Conservation (phyloP, 805 yeast genomes). For the Jamesozyma piceae region DNA sequence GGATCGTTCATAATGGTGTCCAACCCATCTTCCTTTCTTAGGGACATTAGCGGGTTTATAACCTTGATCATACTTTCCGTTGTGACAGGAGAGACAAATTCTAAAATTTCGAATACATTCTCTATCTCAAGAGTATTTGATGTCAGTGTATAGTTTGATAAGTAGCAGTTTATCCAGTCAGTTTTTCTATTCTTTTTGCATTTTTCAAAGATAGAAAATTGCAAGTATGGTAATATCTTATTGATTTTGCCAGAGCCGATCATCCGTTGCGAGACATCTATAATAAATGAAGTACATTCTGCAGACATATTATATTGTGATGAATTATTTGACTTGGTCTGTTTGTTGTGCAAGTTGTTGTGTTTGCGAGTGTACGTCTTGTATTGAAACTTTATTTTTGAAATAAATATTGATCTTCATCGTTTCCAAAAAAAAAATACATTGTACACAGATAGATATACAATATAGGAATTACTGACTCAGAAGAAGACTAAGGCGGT, state of each 20-base stretch:
- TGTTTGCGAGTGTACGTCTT: no score
- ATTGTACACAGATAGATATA: not conserved
- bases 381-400: no score
- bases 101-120: constrained; percentile 13
- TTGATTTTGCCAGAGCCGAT: constrained; percentile 7
- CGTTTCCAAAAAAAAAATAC: not conserved
- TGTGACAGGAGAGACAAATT: constrained; percentile 20
- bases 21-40: constrained; percentile 1
- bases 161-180: constrained; percentile 20
- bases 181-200: constrained; percentile 24
- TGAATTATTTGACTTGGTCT: no score
- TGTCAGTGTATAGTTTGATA: constrained; percentile 13
- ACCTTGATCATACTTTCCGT: constrained; percentile 5
- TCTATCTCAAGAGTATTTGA: constrained; percentile 16
- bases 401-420: not conserved
- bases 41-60: constrained; percentile 7
- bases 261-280: constrained; percentile 21
- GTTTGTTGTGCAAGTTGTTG: no score
- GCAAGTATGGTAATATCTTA: constrained; percentile 19
- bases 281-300: constrained; percentile 22
- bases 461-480: no score
- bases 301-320: constrained; percentile 7
- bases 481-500: no score
- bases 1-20: not conserved
- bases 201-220: constrained; percentile 21